Evolutionary conservation across 345 rosid species (phyloP).

Genomic region (Lumnitzera littorea): DNA sequence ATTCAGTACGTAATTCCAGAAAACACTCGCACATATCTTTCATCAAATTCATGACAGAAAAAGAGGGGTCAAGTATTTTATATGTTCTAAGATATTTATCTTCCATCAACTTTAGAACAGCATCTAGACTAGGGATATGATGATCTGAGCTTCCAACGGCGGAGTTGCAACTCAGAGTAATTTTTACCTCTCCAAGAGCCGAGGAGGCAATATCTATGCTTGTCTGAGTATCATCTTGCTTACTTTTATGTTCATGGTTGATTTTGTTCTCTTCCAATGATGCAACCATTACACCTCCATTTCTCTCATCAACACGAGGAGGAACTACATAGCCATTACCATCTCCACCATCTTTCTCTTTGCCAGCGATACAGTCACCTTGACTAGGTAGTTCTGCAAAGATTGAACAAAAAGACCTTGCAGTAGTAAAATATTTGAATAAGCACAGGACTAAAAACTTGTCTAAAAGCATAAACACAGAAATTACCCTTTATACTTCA

Average conservation of each 20-base stretch:
- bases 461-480: neutral
- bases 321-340: conserved; percentile 21
- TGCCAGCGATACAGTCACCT: conserved; percentile 19
- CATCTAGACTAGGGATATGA: conserved; percentile 61
- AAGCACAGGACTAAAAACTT: neutral
- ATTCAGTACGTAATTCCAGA: conserved; percentile 53
- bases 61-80: conserved; percentile 66
- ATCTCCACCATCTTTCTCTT: conserved; percentile 17
- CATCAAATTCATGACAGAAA: conserved; percentile 59
- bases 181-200: conserved; percentile 73
- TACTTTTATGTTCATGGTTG: conserved; percentile 19
- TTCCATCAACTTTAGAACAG: conserved; percentile 61
- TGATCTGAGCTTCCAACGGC: conserved; percentile 43
- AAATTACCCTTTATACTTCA: neutral
- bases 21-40: conserved; percentile 78
- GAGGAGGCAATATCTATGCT: conserved; percentile 71
- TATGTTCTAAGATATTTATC: conserved; percentile 68
- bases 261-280: conserved; percentile 12
- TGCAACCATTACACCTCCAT: conserved; percentile 16
- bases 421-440: neutral
- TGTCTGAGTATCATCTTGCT: conserved; percentile 22
- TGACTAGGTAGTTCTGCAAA: conserved; percentile 24
- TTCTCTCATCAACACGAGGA: conserved; percentile 13
- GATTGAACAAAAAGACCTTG: conserved; percentile 3
- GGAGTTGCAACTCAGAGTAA: conserved; percentile 61